Percentiles rank a stretch among this genome's conserved stretches.
phyloP scores from a whole-genome alignment of 441 rosid genomes.

The Adansonia gregorii region DNA sequence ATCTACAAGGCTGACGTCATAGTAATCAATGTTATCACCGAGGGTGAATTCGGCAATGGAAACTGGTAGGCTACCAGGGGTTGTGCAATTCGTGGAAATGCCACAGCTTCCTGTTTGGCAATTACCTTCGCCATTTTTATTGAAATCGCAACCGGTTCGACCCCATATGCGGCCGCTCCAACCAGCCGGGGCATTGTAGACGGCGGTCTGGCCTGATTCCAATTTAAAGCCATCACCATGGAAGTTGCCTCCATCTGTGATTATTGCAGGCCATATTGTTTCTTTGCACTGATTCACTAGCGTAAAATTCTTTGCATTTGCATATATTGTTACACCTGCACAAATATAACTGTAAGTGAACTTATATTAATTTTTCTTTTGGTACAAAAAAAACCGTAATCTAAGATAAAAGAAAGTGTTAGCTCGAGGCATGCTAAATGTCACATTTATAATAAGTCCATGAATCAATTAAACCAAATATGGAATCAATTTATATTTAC shows the following conservation, averaged over 20 bases:
- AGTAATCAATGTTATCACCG: constrained; percentile 46
- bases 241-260: constrained; percentile 33
- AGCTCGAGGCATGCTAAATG: too few relatives aligned
- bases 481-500: background rate
- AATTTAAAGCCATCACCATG: constrained; percentile 41
- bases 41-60: constrained; percentile 62
- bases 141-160: constrained; percentile 55
- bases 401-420: too few relatives aligned
- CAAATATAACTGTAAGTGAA: background rate
- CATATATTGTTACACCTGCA: constrained; percentile 32
- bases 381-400: too few relatives aligned
- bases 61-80: constrained; percentile 50
- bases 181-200: constrained; percentile 35
- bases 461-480: too few relatives aligned
- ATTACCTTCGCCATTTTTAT: constrained; percentile 37
- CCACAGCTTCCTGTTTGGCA: constrained; percentile 68
- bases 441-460: too few relatives aligned
- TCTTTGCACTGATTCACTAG: constrained; percentile 58
- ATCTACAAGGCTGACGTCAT: constrained; percentile 64
- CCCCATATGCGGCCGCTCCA: constrained; percentile 82
- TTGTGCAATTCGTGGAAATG: constrained; percentile 46
- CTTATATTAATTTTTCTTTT: background rate
- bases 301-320: constrained; percentile 48
- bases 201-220: constrained; percentile 42
- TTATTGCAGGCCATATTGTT: constrained; percentile 63